phyloP scores from a whole-genome alignment of 2,329 filamentous ascomycete genomes.

The Beauveria rudraprayagi region DNA sequence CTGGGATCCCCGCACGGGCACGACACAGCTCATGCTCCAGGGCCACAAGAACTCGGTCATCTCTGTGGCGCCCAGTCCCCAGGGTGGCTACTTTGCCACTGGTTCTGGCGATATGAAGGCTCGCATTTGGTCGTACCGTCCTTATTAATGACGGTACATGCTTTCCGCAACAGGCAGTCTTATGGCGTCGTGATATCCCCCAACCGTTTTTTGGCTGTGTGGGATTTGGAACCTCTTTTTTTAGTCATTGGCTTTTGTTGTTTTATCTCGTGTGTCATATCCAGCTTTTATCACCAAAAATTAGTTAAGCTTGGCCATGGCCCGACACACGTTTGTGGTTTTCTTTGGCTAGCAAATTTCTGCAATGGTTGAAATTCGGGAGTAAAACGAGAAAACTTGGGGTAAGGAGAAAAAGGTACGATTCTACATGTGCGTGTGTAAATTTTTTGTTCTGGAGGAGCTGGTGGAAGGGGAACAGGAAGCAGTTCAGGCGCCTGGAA shows the following conservation, averaged over 20 bases:
- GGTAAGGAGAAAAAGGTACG: background rate
- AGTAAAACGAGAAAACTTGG: background rate
- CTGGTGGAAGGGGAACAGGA: background rate
- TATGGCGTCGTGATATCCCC: slow-evolving; percentile 3
- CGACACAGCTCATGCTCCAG: slow-evolving; percentile 95
- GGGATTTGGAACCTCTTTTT: slow-evolving; percentile 7
- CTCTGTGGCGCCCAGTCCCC: slow-evolving; percentile 88
- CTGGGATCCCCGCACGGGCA: slow-evolving; percentile 91
- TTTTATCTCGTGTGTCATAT: background rate
- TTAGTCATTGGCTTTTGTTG: background rate
- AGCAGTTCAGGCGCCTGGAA: background rate
- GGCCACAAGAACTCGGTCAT: slow-evolving; percentile 99
- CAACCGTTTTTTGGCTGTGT: background rate
- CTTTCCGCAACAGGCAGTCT: background rate
- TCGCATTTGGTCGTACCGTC: slow-evolving; percentile 85
- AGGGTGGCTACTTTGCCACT: slow-evolving; percentile 83
- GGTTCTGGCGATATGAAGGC: slow-evolving; percentile 97
- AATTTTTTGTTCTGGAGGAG: background rate
- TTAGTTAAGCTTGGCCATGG: background rate
- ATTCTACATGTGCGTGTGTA: background rate
- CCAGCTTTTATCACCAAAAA: background rate
- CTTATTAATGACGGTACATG: slow-evolving; percentile 25
- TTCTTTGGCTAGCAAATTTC: slow-evolving; percentile 1
- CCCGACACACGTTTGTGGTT: background rate
- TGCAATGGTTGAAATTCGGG: slow-evolving; percentile 3